These are phyloP conservation scores for Pinguiococcus pyrenoidosus DNA, from an alignment of 108 stramenopile genomes.

Conservation along the genomic window DNA sequence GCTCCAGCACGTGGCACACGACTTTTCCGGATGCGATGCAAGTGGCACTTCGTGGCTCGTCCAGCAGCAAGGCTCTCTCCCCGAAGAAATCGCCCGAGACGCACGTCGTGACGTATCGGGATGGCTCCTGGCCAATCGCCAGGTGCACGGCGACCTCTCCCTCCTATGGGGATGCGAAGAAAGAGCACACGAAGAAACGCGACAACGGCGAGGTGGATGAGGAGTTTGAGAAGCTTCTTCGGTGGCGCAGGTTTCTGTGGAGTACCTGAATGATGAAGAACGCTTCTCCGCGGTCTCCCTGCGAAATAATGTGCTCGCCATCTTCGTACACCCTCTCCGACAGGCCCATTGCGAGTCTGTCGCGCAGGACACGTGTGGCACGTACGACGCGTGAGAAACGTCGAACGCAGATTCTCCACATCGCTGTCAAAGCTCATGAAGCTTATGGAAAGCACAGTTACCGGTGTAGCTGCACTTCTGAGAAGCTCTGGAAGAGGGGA, in stretches of 20 bases:
- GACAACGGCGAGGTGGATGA: too few relatives aligned
- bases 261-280: slow-evolving; percentile 17
- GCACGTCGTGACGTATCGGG: too few relatives aligned
- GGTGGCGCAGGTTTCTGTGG: background rate
- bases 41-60: background rate
- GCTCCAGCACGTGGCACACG: slow-evolving; percentile 1
- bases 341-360: background rate
- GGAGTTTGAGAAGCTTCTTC: background rate
- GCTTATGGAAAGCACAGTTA: too few relatives aligned
- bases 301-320: slow-evolving; percentile 11
- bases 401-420: too few relatives aligned
- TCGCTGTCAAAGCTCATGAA: too few relatives aligned
- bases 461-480: slow-evolving; percentile 19
- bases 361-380: too few relatives aligned
- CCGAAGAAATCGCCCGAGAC: slow-evolving; percentile 4
- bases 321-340: background rate
- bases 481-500: slow-evolving; percentile 18
- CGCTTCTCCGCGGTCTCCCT: slow-evolving; percentile 10
- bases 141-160: background rate
- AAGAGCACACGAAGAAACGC: too few relatives aligned
- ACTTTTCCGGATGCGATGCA: background rate
- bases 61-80: background rate
- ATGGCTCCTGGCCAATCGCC: slow-evolving; percentile 1
- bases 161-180: too few relatives aligned
- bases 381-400: too few relatives aligned